Base-by-base conservation (phyloP, 2,329 filamentous ascomycete species). In the Aaosphaeria pasadenensis region DNA sequence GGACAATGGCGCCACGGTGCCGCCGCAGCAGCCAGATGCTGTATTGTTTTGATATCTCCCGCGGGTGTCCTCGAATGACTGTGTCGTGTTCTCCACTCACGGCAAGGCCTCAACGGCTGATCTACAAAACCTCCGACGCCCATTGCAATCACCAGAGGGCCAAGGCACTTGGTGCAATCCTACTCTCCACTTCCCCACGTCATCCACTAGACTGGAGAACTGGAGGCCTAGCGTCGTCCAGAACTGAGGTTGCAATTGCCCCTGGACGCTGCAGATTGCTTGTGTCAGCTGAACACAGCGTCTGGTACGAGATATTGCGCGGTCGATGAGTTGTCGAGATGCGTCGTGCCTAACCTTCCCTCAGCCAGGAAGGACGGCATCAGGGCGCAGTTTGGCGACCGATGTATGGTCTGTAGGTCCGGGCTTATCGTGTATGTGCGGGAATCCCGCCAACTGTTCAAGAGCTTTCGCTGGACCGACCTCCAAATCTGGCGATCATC, bases 201-300 rank as follows among this genome's bases (percentile, higher is more conserved):
- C 50, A 50, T 51, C 61, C 62, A 61, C 57, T 59, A 38, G 59
- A 39, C 52, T 51, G 30, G 24, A 45, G 29, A n/a, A 43, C 39
- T 36, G 43, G 41, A 39, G 39, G 42, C 13, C 43, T 51, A 24
- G 46, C 13, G 46, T 32, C 35, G 44, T 43, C 17, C 17, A 24
- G 17, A 24, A 24, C 17, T 41, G 39, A 32, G 35, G 39, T 24
- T 44, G 45, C 39, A 6, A 45, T 28, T 54, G 42, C 63, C 60
- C 63, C 63, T 64, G 60, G 52, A 56, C 41, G 50, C 55, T 63
- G 62, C 61, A 65, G 54, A 53, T 52, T 54, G 48, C 55, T 54
- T 63, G 64, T 67, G 63, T 62, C 58, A 65, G 59, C 61, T 62
- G 60, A 50, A 45, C 54, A 66, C 63, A 48, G 50, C 61, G 58